A percentile compares a stretch with the other conserved stretches of the same genome.
phyloP scores from a whole-genome alignment of 73 alveolate genomes.

The Symbiodinium pilosum region DNA sequence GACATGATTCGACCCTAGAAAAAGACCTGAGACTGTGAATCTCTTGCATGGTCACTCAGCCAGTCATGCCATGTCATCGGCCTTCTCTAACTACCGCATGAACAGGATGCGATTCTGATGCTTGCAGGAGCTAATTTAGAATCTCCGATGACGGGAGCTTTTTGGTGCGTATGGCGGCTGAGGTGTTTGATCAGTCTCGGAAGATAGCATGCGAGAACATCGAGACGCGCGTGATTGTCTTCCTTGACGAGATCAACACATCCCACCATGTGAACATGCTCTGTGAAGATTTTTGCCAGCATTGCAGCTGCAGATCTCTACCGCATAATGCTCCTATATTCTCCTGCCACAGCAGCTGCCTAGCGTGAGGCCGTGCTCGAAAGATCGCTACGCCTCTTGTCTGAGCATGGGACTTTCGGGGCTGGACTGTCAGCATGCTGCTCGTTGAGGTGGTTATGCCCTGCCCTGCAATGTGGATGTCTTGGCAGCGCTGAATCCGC shows the following conservation, averaged over 20 bases:
- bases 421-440: too few species aligned
- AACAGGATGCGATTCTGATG: too few species aligned
- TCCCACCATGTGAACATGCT: slow-evolving; percentile 86
- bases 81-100: too few species aligned
- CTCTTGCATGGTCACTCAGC: too few species aligned
- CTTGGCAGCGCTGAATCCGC: slow-evolving; percentile 69
- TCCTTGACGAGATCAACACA: slow-evolving; percentile 65
- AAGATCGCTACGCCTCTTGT: background rate
- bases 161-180: too few species aligned
- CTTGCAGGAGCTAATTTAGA: too few species aligned
- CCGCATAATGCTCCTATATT: background rate
- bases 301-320: background rate
- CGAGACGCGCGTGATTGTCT: slow-evolving; percentile 38
- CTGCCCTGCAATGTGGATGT: slow-evolving; percentile 31
- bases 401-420: background rate
- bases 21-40: too few species aligned
- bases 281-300: background rate
- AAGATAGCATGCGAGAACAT: background rate
- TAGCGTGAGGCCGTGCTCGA: background rate
- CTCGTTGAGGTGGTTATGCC: background rate
- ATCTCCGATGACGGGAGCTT: too few species aligned
- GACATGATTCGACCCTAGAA: too few species aligned
- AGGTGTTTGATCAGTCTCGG: background rate
- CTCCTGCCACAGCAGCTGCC: too few species aligned
- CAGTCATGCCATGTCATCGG: too few species aligned